phyloP scores from a whole-genome alignment of 202 grass and related monocot species.

The Digitaria exilis region DNA sequence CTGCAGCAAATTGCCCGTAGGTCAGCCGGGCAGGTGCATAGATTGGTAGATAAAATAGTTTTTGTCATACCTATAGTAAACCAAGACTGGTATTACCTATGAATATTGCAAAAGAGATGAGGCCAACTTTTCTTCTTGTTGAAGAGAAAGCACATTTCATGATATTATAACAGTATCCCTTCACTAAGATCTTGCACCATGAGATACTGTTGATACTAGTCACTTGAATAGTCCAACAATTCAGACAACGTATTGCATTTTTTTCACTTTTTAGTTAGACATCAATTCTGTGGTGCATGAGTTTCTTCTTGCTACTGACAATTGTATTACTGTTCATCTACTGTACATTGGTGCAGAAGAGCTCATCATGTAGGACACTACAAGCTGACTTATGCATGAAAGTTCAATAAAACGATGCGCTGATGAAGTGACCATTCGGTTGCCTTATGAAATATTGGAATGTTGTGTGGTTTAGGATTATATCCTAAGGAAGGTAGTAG shows the following conservation, averaged over 20 bases:
- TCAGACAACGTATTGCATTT: not conserved
- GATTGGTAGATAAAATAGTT: not conserved
- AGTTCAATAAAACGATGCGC: not conserved
- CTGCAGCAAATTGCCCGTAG: not conserved
- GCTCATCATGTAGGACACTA: slow-evolving; percentile 49
- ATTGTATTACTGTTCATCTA: not conserved
- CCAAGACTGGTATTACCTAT: too few species aligned
- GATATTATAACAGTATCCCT: not conserved
- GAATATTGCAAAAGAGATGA: slow-evolving; percentile 16
- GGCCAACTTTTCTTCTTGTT: not conserved
- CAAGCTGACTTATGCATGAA: slow-evolving; percentile 22
- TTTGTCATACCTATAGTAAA: too few species aligned
- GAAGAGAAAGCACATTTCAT: too few species aligned
- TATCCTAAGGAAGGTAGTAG: not conserved
- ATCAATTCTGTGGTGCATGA: not conserved
- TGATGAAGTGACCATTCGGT: not conserved
- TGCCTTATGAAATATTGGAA: not conserved
- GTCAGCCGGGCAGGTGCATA: not conserved
- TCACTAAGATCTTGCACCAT: not conserved
- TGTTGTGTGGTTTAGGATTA: not conserved
- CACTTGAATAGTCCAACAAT: not conserved
- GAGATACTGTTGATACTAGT: not conserved
- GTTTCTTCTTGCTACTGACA: slow-evolving; percentile 19
- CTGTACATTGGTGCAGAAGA: slow-evolving; percentile 16
- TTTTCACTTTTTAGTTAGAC: not conserved